A percentile compares a stretch with the other conserved stretches of the same genome.
Conservation (phyloP, 805 yeast genomes). For the Maudiozyma pseudohumilis region DNA sequence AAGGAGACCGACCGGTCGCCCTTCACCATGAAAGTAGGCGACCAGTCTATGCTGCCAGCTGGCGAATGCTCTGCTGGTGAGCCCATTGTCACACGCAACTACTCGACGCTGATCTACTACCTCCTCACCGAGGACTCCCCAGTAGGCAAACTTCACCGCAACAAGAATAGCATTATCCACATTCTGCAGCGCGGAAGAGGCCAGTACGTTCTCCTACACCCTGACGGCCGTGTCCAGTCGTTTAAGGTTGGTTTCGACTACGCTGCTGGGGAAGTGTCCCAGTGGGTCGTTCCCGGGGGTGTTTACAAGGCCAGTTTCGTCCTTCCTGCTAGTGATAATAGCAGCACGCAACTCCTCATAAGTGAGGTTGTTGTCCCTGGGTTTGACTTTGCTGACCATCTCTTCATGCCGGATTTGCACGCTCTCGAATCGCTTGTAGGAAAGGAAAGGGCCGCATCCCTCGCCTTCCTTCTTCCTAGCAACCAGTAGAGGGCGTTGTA, state of each 20-base stretch:
- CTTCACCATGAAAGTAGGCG: constrained; percentile 28
- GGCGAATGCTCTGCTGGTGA: constrained; percentile 2
- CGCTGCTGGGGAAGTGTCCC: constrained; percentile 39
- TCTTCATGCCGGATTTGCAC: constrained; percentile 32
- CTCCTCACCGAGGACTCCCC: constrained; percentile 42
- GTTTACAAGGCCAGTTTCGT: constrained; percentile 48
- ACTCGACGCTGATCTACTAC: constrained; percentile 44
- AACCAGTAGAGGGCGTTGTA: too few relatives aligned
- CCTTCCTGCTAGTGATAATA: constrained; percentile 31
- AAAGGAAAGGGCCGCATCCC: constrained; percentile 26
- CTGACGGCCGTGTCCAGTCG: constrained; percentile 39
- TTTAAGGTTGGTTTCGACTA: constrained; percentile 45
- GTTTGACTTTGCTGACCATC: constrained; percentile 45
- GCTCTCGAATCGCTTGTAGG: constrained; percentile 32
- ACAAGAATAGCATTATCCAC: constrained; percentile 45
- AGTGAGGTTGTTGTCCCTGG: constrained; percentile 57
- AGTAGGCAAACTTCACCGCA: constrained; percentile 41
- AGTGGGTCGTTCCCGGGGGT: constrained; percentile 58
- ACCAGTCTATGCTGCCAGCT: constrained; percentile 17
- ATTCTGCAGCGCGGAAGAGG: constrained; percentile 48
- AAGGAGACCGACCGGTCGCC: constrained; percentile 48
- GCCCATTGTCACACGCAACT: constrained; percentile 27
- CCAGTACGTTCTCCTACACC: constrained; percentile 43
- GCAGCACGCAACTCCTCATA: constrained; percentile 35
- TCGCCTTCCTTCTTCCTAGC: constrained; percentile 36